These are phyloP conservation scores for Ophiobolus disseminans DNA, from an alignment of 2,329 filamentous ascomycete species.

Conservation along the genomic window DNA sequence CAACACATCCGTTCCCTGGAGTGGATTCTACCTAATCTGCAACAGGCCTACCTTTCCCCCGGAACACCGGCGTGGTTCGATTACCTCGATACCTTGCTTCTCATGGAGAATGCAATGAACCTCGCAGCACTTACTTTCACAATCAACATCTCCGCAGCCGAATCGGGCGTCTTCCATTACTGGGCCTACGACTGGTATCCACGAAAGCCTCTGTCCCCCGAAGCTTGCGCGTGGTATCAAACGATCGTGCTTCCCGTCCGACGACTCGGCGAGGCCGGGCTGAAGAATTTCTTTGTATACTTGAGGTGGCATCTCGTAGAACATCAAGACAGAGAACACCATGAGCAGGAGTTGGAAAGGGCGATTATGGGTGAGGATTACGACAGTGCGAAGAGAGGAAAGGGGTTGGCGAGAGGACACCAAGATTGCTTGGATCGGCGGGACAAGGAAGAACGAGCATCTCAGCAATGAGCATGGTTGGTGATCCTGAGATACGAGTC, in stretches of 20 bases:
- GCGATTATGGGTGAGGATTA: conserved; percentile 6
- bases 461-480: too few species aligned
- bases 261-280: conserved; percentile 4
- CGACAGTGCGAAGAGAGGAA: conserved; percentile 5
- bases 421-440: too few species aligned
- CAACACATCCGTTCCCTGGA: conserved; percentile 15
- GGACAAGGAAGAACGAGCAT: too few species aligned
- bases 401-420: too few species aligned
- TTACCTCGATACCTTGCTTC: conserved; percentile 16
- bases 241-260: conserved; percentile 3
- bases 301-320: not conserved
- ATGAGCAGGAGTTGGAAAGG: conserved; percentile 4
- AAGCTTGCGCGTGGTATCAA: conserved; percentile 6
- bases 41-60: not conserved
- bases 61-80: conserved; percentile 8
- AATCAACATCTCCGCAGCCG: conserved; percentile 13
- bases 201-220: too few species aligned
- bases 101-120: conserved; percentile 17
- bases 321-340: not conserved
- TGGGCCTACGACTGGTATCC: too few species aligned
- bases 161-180: too few species aligned
- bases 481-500: too few species aligned
- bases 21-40: conserved; percentile 5
- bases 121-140: conserved; percentile 11
- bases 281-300: conserved; percentile 16